phyloP scores from a whole-genome alignment of 108 stramenopile genomes.

The Cylindrotheca closterium region DNA sequence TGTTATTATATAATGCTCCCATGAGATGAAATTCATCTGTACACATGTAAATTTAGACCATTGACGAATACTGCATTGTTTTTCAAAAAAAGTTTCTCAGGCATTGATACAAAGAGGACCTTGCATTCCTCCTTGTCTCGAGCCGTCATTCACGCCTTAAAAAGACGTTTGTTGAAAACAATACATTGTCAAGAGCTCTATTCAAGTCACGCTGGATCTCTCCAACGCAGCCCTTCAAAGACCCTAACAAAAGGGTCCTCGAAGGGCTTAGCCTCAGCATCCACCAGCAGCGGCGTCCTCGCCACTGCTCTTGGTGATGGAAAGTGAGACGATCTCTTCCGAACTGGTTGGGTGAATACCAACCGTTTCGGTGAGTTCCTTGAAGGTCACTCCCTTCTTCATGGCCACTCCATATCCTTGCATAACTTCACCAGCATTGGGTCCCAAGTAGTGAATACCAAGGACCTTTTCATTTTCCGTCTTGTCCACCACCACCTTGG shows the following conservation, averaged over 20 bases:
- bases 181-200: too few species aligned
- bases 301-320: slow-evolving; percentile 88
- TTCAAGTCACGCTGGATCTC: slow-evolving; percentile 16
- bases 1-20: too few species aligned
- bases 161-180: neutral
- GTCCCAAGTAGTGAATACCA: slow-evolving; percentile 96
- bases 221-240: slow-evolving; percentile 38
- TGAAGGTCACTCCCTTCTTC: slow-evolving; percentile 85
- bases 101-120: neutral
- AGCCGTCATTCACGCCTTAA: slow-evolving; percentile 25
- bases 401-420: slow-evolving; percentile 93
- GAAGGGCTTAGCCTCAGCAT: slow-evolving; percentile 99
- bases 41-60: too few species aligned
- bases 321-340: slow-evolving; percentile 89
- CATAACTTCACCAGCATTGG: slow-evolving; percentile 98
- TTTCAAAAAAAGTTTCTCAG: slow-evolving; percentile 18
- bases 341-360: slow-evolving; percentile 98
- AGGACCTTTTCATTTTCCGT: slow-evolving; percentile 69
- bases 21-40: too few species aligned
- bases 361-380: slow-evolving; percentile 82
- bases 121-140: neutral
- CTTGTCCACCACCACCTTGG: slow-evolving; percentile 87
- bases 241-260: slow-evolving; percentile 28
- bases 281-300: slow-evolving; percentile 88
- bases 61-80: too few species aligned